phyloP scores from a whole-genome alignment of 75 land plant genomes.

The Larix kaempferi region DNA sequence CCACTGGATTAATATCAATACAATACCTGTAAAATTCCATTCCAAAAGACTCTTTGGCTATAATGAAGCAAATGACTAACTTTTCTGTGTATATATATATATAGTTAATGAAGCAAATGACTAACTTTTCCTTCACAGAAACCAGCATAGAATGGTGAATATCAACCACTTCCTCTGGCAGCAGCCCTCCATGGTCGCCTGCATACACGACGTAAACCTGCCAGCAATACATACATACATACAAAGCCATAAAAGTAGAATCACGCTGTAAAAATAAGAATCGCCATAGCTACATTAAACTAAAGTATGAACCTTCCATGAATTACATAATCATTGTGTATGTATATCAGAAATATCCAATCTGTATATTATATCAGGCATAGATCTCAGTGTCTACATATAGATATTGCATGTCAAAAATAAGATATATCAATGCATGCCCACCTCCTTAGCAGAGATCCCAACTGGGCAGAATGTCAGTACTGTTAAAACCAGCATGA shows the following conservation, averaged over 20 bases:
- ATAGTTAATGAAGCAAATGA: background rate
- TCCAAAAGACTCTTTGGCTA: too few species aligned
- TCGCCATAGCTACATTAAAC: background rate
- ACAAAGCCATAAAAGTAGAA: background rate
- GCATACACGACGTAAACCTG: conserved; percentile 58
- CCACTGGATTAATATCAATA: background rate
- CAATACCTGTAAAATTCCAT: background rate
- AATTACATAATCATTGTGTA: too few species aligned
- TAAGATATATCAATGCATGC: background rate
- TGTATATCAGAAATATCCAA: background rate
- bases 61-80: too few species aligned
- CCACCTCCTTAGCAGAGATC: conserved; percentile 8
- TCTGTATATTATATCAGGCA: background rate
- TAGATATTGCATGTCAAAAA: background rate
- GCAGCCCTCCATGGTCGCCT: conserved; percentile 34
- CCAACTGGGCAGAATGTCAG: background rate
- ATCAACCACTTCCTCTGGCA: conserved; percentile 32
- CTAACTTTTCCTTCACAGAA: conserved; percentile 40
- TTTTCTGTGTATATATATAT: too few species aligned
- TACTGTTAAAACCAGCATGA: background rate
- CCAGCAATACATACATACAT: background rate
- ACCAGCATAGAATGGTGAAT: conserved; percentile 40
- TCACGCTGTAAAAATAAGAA: too few species aligned
- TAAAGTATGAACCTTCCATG: background rate
- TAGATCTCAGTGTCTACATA: background rate